Percentiles rank a stretch among this genome's conserved stretches.
Conservation (phyloP, 202 grass and related monocot species). For the Miscanthus sacchariflorus region DNA sequence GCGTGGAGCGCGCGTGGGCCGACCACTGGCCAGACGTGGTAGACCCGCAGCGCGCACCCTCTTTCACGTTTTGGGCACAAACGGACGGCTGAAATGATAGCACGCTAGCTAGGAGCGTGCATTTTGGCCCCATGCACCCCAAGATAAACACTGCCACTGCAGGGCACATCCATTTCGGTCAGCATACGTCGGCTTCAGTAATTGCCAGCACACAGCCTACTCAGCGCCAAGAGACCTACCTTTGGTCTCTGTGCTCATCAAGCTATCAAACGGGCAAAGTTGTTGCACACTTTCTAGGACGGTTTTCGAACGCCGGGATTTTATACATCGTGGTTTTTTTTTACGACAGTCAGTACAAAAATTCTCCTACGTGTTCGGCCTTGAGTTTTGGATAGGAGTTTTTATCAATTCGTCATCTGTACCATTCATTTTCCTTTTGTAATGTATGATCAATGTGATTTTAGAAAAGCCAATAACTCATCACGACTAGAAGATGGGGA, state of each 20-base stretch:
- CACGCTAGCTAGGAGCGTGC: background rate
- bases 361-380: no score
- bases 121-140: background rate
- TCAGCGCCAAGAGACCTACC: background rate
- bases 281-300: no score
- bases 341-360: no score
- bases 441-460: no score
- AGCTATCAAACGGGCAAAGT: background rate
- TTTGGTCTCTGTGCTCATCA: background rate
- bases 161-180: background rate
- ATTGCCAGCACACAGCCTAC: background rate
- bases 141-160: background rate
- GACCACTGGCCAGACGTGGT: background rate
- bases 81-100: background rate
- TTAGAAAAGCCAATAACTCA: no score
- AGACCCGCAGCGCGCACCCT: background rate
- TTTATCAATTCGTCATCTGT: no score
- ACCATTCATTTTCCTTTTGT: no score
- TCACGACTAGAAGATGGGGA: no score
- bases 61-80: background rate
- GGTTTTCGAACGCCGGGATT: no score
- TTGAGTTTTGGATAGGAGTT: no score
- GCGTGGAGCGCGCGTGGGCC: background rate
- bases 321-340: no score
- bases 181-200: constrained; percentile 7